Evolutionary conservation across 2,329 filamentous ascomycete species (phyloP), one percentile per base, ranked within the genome.

Genomic region (Macrophomina phaseolina): DNA sequence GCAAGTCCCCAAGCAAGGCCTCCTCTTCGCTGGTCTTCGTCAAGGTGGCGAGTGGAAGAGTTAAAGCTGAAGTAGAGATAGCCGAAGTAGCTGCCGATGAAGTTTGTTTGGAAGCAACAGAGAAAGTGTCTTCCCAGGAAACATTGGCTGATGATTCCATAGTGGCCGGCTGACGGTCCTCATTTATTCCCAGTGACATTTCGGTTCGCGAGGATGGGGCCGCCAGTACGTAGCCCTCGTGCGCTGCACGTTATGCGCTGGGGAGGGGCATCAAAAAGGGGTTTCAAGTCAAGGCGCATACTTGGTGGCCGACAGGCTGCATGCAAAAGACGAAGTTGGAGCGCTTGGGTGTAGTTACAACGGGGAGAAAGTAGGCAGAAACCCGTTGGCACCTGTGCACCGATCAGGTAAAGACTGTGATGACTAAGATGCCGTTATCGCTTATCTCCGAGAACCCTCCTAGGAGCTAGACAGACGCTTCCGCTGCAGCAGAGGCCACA

Each of bases 331-430:
- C 12, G 42, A 49, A 16, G 23, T 23, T 23, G 2, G 23, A 23
- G 23, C 23, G 23, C 23, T 23, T 23, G 2, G 23, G 23, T 23
- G 23, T 3, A 23, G 23, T 23, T 23, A 23, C 23, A 23, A 23
- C 23, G 23, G 23, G 23, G 23, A 23, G 23, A 23, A 23, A 38
- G 5, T n/a, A 65, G 40, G 63, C 40, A 65, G 63, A 42, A 55
- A 40, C 49, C 34, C 32, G 34, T 53, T 32, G 16, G 56, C 48
- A 11, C 14, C 9, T 5, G 14, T 9, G 49, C 16, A 36, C 36
- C 11, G 5, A 55, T 56, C 14, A 32, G 52, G 49, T 2, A 38
- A 30, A 18, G 51, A 5, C 14, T 11, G 23, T 6, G 40, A 28
- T 55, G 40, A 55, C 40, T 42, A 46, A 52, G 40, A 12, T 38